Conservation (phyloP, 257 asterid genomes). For the Rehmannia glutinosa region DNA sequence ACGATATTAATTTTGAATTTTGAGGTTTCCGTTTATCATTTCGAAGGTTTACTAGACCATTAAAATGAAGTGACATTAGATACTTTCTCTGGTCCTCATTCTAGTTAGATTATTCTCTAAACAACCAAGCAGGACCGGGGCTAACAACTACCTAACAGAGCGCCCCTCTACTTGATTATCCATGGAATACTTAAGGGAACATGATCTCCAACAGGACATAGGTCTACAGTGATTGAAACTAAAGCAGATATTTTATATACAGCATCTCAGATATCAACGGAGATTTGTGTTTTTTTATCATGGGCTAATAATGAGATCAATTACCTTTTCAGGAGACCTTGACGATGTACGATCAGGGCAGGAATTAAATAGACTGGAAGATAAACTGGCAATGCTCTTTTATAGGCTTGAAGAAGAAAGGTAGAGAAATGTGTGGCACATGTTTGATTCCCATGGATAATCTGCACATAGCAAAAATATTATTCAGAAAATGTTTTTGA, state of each 20-base stretch:
- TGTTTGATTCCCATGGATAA: constrained; percentile 79
- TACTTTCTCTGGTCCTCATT: neutral
- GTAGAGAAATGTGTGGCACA: constrained; percentile 74
- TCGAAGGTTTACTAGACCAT: neutral
- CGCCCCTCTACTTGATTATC: neutral
- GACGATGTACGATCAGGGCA: constrained; percentile 93
- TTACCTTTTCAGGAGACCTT: constrained; percentile 82
- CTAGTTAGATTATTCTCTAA: neutral
- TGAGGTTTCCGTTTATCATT: neutral
- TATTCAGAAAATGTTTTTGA: neutral
- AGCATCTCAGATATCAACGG: neutral
- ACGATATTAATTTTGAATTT: neutral
- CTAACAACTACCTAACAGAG: neutral
- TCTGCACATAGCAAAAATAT: constrained; percentile 46
- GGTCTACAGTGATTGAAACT: constrained; percentile 7
- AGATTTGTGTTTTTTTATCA: neutral
- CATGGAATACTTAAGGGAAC: constrained; percentile 2
- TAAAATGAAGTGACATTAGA: neutral
- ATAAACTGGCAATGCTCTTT: constrained; percentile 91
- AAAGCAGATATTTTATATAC: constrained; percentile 1
- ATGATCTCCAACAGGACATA: neutral
- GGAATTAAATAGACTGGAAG: constrained; percentile 94
- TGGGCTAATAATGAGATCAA: neutral
- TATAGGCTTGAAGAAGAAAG: constrained; percentile 82
- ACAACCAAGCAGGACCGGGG: neutral